phyloP scores from a whole-genome alignment of 1,139 yeast genomes.

The Suhomyces anneliseae region DNA sequence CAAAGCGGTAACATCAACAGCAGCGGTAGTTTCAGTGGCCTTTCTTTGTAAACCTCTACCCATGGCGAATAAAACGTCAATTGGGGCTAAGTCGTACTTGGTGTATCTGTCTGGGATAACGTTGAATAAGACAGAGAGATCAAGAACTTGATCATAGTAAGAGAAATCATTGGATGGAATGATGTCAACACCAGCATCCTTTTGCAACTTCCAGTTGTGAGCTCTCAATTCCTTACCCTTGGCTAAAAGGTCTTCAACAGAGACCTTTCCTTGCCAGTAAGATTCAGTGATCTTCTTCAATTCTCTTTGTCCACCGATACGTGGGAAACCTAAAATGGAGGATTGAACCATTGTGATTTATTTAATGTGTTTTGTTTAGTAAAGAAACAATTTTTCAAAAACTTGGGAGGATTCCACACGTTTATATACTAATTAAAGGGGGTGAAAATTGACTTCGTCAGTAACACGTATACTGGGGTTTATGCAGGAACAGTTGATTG shows the following conservation, averaged over 20 bases:
- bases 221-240: conserved; percentile 96
- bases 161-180: conserved; percentile 98
- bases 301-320: conserved; percentile 99
- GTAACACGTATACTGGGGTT: conserved; percentile 5
- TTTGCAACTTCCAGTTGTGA: conserved; percentile 96
- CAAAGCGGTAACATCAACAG: conserved; percentile 97
- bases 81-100: conserved; percentile 83
- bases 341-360: conserved; percentile 81
- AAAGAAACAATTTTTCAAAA: not conserved
- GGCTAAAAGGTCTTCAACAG: conserved; percentile 82
- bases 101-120: conserved; percentile 96
- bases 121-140: conserved; percentile 87
- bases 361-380: conserved; percentile 4
- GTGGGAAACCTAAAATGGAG: conserved; percentile 98
- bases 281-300: conserved; percentile 97
- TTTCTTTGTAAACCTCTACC: conserved; percentile 99
- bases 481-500: not conserved
- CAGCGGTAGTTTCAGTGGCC: conserved; percentile 82
- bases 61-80: conserved; percentile 97
- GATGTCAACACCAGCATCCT: conserved; percentile 95
- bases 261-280: conserved; percentile 95
- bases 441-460: conserved; percentile 7
- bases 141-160: conserved; percentile 95
- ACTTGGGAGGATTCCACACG: conserved; percentile 3
- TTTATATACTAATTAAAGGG: conserved; percentile 10